Conservation (phyloP, 2,329 filamentous ascomycete genomes). For the Aspergillus fischeri region DNA sequence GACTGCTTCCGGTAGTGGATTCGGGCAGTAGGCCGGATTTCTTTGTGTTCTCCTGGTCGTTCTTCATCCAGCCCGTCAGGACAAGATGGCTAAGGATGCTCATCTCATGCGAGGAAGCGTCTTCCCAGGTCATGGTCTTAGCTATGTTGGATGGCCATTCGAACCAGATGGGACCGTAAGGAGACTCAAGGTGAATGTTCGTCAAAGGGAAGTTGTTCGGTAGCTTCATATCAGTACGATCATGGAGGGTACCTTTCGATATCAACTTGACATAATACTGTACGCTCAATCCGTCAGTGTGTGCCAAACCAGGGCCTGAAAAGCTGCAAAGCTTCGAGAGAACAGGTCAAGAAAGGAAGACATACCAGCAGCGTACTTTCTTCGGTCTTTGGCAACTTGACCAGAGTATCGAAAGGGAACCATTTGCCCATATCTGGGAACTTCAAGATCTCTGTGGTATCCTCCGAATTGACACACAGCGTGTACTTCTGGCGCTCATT, state of each 20-base stretch:
- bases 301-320: background rate
- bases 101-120: conserved; percentile 21
- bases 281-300: background rate
- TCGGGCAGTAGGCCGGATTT: background rate
- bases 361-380: conserved; percentile 26
- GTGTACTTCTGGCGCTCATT: conserved; percentile 42
- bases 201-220: conserved; percentile 17
- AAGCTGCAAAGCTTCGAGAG: background rate
- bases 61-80: conserved; percentile 16
- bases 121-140: conserved; percentile 16
- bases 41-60: conserved; percentile 6
- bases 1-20: background rate
- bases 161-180: conserved; percentile 26
- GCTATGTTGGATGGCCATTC: conserved; percentile 21
- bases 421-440: conserved; percentile 25
- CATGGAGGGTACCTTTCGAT: conserved; percentile 13
- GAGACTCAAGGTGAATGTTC: conserved; percentile 17
- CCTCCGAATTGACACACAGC: conserved; percentile 26
- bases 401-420: conserved; percentile 40
- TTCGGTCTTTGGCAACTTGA: conserved; percentile 19
- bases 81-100: conserved; percentile 18
- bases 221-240: conserved; percentile 8
- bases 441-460: conserved; percentile 15
- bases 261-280: conserved; percentile 26
- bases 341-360: background rate